Evolutionary conservation across 345 rosid genomes (phyloP).

Genomic region (Tarenaya hassleriana): DNA sequence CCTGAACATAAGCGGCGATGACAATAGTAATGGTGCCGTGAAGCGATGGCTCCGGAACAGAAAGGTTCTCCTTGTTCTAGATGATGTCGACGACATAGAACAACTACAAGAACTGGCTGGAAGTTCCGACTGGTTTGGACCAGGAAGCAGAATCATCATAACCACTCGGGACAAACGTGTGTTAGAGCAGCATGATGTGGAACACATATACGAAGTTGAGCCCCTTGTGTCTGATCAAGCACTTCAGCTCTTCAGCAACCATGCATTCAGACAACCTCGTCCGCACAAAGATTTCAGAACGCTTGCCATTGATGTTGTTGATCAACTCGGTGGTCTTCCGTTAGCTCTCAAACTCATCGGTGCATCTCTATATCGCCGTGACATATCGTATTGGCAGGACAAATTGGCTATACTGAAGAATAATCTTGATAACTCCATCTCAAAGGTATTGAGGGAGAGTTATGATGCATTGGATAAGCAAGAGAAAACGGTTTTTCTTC

Average conservation of each 20-base stretch:
- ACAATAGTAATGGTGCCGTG: slow-evolving; percentile 1
- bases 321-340: slow-evolving; percentile 31
- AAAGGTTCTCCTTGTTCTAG: slow-evolving; percentile 23
- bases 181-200: slow-evolving; percentile 4
- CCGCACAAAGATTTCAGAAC: slow-evolving; percentile 10
- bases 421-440: slow-evolving; percentile 16
- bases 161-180: slow-evolving; percentile 22
- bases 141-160: slow-evolving; percentile 20
- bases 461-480: slow-evolving; percentile 23
- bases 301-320: slow-evolving; percentile 8
- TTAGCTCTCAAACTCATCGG: slow-evolving; percentile 24
- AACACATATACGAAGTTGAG: slow-evolving; percentile 17
- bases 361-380: slow-evolving; percentile 20
- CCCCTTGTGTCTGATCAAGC: slow-evolving; percentile 19
- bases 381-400: slow-evolving; percentile 15
- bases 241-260: slow-evolving; percentile 23
- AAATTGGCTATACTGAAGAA: slow-evolving; percentile 11
- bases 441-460: slow-evolving; percentile 5
- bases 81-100: slow-evolving; percentile 19
- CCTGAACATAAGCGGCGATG: background rate
- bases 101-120: slow-evolving; percentile 18
- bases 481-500: slow-evolving; percentile 19
- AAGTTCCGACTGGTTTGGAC: slow-evolving; percentile 18
- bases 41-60: slow-evolving; percentile 11
- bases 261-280: slow-evolving; percentile 17